A percentile compares a stretch with the other conserved stretches of the same genome.
These are phyloP conservation scores for Penicillium psychrofluorescens DNA, from an alignment of 495 filamentous ascomycete genomes.

Conservation along the genomic window DNA sequence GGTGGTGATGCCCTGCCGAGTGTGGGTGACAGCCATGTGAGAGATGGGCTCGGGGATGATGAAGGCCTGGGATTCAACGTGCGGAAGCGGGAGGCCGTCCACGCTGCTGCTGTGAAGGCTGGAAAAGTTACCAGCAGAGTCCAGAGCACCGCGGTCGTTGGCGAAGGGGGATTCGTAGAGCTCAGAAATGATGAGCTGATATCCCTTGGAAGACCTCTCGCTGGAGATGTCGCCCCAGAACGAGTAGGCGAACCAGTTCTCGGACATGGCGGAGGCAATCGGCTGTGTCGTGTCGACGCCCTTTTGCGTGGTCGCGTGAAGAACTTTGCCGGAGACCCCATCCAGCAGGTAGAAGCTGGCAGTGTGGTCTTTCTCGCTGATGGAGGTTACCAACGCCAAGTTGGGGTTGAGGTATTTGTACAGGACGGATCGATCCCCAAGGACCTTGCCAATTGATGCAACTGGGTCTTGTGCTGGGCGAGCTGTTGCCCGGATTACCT, in stretches of 20 bases:
- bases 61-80: constrained; percentile 71
- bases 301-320: constrained; percentile 62
- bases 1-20: constrained; percentile 85
- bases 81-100: constrained; percentile 43
- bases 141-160: constrained; percentile 81
- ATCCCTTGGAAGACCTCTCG: constrained; percentile 61
- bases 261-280: constrained; percentile 69
- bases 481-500: constrained; percentile 56
- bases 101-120: constrained; percentile 47
- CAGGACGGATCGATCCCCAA: constrained; percentile 82
- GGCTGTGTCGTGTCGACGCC: constrained; percentile 69
- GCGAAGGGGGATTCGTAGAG: constrained; percentile 77
- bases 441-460: constrained; percentile 88
- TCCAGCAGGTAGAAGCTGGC: constrained; percentile 79
- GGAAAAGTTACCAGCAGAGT: constrained; percentile 62
- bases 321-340: constrained; percentile 71
- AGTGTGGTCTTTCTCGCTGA: constrained; percentile 40
- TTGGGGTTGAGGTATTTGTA: constrained; percentile 98
- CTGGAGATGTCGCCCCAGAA: constrained; percentile 57
- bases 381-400: constrained; percentile 67
- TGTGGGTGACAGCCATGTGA: constrained; percentile 76
- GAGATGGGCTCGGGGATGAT: constrained; percentile 69
- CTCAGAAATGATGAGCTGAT: constrained; percentile 81
- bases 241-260: constrained; percentile 96
- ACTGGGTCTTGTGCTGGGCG: constrained; percentile 76